These are phyloP conservation scores for Aspergillus leporis DNA, from an alignment of 495 filamentous ascomycete genomes.

Conservation along the genomic window DNA sequence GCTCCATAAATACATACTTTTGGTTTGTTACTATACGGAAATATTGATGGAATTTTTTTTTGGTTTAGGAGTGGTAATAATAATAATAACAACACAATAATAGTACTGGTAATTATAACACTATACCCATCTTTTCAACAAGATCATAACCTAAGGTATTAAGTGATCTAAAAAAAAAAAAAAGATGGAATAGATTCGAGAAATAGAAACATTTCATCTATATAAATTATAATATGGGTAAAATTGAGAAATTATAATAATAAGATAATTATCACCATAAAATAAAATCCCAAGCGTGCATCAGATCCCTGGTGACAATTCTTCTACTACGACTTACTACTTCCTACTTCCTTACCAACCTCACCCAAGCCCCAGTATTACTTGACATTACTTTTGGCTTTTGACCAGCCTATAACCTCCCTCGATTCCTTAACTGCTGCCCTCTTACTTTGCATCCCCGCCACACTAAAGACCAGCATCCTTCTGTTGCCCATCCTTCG, in stretches of 20 bases:
- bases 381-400: not conserved
- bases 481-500: slow-evolving; percentile 13
- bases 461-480: slow-evolving; percentile 24
- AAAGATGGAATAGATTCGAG: slow-evolving; percentile 1
- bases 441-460: slow-evolving; percentile 14
- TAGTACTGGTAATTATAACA: slow-evolving; percentile 10
- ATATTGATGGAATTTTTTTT: slow-evolving; percentile 4
- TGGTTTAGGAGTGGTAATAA: slow-evolving; percentile 6
- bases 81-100: slow-evolving; percentile 2
- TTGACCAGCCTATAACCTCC: slow-evolving; percentile 1
- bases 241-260: not conserved
- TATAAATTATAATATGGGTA: not conserved
- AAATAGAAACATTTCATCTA: not conserved
- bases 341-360: not conserved
- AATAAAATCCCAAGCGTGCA: not conserved
- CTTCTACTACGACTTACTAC: not conserved
- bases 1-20: slow-evolving; percentile 5
- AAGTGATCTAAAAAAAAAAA: slow-evolving; percentile 13
- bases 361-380: slow-evolving; percentile 4
- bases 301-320: not conserved
- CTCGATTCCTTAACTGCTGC: slow-evolving; percentile 2
- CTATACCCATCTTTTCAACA: slow-evolving; percentile 7
- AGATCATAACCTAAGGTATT: slow-evolving; percentile 14
- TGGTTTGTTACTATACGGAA: slow-evolving; percentile 4
- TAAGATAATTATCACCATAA: slow-evolving; percentile 1